These are phyloP conservation scores for Crithidia thermophila DNA, from an alignment of 208 protist species.

Conservation along the genomic window DNA sequence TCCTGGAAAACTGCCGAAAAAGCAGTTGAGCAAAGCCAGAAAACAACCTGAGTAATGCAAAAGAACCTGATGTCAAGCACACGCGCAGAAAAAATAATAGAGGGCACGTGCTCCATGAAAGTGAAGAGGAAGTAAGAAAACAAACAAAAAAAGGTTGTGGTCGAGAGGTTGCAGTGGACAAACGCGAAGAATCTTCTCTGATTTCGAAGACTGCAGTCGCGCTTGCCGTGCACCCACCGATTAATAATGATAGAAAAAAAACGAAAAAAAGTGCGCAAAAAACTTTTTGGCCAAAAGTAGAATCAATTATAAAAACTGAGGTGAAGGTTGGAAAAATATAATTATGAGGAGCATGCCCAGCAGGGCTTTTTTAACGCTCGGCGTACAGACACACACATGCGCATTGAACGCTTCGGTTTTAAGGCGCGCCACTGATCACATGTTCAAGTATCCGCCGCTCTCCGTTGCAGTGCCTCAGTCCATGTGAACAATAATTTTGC, in stretches of 20 bases:
- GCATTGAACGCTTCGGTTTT: too few relatives aligned
- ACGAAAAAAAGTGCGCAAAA: neutral
- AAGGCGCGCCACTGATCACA: too few relatives aligned
- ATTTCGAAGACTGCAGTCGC: constrained; percentile 8
- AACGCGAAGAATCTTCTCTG: neutral
- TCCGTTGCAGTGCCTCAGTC: neutral
- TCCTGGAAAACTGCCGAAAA: neutral
- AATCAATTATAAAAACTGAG: neutral
- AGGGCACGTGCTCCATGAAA: neutral
- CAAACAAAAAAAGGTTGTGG: constrained; percentile 7
- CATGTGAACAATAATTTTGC: constrained; percentile 26
- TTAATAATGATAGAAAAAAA: constrained; percentile 10
- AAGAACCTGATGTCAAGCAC: neutral
- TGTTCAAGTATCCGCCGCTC: too few relatives aligned
- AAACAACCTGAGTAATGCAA: constrained; percentile 4
- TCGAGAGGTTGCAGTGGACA: too few relatives aligned
- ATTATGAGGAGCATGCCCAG: neutral
- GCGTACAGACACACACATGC: neutral
- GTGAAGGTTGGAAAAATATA: neutral
- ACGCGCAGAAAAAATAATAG: neutral
- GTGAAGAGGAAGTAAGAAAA: neutral
- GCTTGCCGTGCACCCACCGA: constrained; percentile 24
- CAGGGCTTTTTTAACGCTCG: neutral
- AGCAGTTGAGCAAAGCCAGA: neutral
- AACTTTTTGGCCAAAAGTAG: too few relatives aligned